Base-by-base conservation (phyloP, 345 rosid species). In the Eutrema japonicum region DNA sequence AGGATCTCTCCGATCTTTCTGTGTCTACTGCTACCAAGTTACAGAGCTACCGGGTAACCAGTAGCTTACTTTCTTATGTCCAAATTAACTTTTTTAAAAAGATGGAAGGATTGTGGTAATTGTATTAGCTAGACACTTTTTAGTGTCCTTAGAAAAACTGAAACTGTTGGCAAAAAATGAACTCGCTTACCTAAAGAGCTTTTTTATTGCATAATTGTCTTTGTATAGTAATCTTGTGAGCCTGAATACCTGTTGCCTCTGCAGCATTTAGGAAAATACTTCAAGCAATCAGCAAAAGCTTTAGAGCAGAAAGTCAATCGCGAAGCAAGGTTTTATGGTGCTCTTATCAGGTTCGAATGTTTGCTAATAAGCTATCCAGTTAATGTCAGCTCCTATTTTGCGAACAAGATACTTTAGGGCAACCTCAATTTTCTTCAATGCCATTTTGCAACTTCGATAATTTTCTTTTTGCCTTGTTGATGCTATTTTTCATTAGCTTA, bases 281-380 rank as follows among this genome's bases (percentile, higher is more conserved):
- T 91, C 74, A 89, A 87, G 85, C 93, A 88, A 85, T 88, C 96
- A 73, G 89, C 96, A 77, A 89, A 86, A 77, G 88, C 95, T 68
- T 80, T 91, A 83, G 93, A 89, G 73, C 95, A 85, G 80, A 90
- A 91, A 77, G 74, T 94, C 60, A 80, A 88, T 43, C 84, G 86
- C 40, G 97, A 94, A 78, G 96, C 98, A 78, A 91, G 91, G 72
- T 94, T 94, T 81, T 94, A 94, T 73, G 98, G 97, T 47, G 97
- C 98, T 74, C 83, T 94, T 60, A 89, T 94, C 80, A 88, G 97
- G 98, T 91, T 62, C 36, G 80, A 26, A 29, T 61, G 33, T 49
- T 71, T 62, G 14, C 47, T 57, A 27, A 13, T 33, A 22, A n/a
- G 3, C 27, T 62, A 38, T 6, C 3, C 10, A 27, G 5, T 46